phyloP scores from a whole-genome alignment of 2,329 filamentous ascomycete genomes.

The Aureobasidium sp. region DNA sequence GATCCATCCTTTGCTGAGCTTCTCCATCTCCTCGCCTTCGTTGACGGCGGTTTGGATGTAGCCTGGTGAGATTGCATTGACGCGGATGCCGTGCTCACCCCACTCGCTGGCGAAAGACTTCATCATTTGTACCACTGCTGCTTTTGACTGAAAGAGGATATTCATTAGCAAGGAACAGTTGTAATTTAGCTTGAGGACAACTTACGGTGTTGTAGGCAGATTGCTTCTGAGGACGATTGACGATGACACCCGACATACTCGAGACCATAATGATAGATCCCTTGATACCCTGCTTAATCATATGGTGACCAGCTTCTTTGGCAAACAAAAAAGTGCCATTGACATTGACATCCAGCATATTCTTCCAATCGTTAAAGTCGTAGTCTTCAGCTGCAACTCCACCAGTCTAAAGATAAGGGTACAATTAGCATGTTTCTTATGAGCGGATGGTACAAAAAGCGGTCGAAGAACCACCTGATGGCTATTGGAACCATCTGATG shows the following conservation, averaged over 20 bases:
- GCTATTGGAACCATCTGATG: no score
- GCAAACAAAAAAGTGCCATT: constrained; percentile 84
- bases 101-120: constrained; percentile 23
- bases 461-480: no score
- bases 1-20: constrained; percentile 25
- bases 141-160: constrained; percentile 17
- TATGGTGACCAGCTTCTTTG: constrained; percentile 69
- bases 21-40: constrained; percentile 29
- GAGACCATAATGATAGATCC: constrained; percentile 82
- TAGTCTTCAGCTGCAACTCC: constrained; percentile 28
- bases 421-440: no score
- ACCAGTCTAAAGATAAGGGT: constrained; percentile 16
- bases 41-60: constrained; percentile 26
- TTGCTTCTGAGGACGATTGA: constrained; percentile 88
- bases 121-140: constrained; percentile 30
- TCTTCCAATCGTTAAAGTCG: constrained; percentile 50
- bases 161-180: constrained; percentile 13
- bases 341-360: constrained; percentile 83
- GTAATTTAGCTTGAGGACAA: constrained; percentile 50
- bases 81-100: constrained; percentile 23
- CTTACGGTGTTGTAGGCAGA: constrained; percentile 56
- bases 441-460: no score
- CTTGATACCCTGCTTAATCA: constrained; percentile 66
- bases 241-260: constrained; percentile 81
- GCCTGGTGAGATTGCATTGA: constrained; percentile 24